Base-by-base conservation (phyloP, 495 filamentous ascomycete species). In the Penicillium crystallinum region DNA sequence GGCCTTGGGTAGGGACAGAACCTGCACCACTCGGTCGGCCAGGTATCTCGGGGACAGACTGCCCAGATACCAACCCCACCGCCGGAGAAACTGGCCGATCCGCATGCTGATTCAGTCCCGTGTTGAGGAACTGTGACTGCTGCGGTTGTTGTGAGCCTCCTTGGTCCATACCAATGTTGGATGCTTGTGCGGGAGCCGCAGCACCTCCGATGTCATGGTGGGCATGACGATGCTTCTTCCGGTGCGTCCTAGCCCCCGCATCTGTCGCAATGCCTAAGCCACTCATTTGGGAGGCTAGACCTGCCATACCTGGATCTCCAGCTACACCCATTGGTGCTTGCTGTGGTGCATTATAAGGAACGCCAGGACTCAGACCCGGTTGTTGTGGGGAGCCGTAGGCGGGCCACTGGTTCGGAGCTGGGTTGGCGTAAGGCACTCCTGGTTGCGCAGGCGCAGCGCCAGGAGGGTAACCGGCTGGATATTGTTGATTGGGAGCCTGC, bases 211-310 rank as follows among this genome's bases (percentile, higher is more conserved):
- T 81, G 23, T 84, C 81, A 67, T 99, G 93, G 70, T 95, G 88
- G 46, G 89, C 93, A 72, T 96, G 91, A 30, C 91, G 77, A 58
- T 96, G 85, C 78, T 95, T 96, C 81, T 97, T 98, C 75, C 87
- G 91, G 61, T 83, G 85, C 54, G 80, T 62, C 30, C 77, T 79
- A 34, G 69, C 66, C 34, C 71, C 77, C 47, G 78, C 77, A 50
- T 90, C 87, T 53, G 79, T 75, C 46, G 82, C 83, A 59, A 97
- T 76, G 12, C 78, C 83, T 77, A 95, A 79, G 11, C 83, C 81
- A 31, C 87, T 84, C 91, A 97, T 91, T 68, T 97, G 90, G n/a
- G 84, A 81, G 29, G 88, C 75, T 56, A 98, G 67, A 21, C 82
- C 84, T 23, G 76, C 83, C 67, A 79, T 73, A 33, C 66, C 57